Evolutionary conservation across 2,329 filamentous ascomycete species (phyloP).

Genomic region (Bertia moriformis): DNA sequence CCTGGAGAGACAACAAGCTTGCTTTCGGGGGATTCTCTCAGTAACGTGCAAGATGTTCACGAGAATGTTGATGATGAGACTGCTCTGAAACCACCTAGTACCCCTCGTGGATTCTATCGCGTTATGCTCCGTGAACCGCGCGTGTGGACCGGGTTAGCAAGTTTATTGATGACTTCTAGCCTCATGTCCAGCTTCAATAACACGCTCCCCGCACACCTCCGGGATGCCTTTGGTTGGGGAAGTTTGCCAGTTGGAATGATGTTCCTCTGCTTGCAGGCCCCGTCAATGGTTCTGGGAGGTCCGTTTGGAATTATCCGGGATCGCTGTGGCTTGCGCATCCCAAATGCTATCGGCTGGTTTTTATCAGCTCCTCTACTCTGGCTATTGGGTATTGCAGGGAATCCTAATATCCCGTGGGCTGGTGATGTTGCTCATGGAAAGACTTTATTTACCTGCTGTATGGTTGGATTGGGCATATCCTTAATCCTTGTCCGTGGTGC

Average conservation of each 20-base stretch:
- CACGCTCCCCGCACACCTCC: not conserved
- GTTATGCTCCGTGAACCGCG: not conserved
- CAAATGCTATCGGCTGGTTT: not conserved
- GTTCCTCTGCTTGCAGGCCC: not conserved
- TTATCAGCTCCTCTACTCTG: not conserved
- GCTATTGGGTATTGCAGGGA: not conserved
- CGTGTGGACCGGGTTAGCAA: not conserved
- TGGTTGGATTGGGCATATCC: not conserved
- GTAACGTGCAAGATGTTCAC: not conserved
- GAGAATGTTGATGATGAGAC: no score
- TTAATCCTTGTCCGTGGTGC: not conserved
- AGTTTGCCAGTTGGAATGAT: not conserved
- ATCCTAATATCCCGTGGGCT: not conserved
- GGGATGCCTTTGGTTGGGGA: not conserved
- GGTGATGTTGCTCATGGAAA: not conserved
- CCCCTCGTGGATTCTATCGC: no score
- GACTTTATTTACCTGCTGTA: not conserved
- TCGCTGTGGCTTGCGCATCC: not conserved
- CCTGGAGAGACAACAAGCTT: not conserved
- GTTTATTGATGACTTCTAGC: not conserved
- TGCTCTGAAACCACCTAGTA: not conserved
- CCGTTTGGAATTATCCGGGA: not conserved
- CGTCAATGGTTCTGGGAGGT: not conserved
- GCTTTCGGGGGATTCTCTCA: not conserved
- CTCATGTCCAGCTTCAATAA: not conserved